A percentile compares a stretch with the other conserved stretches of the same genome.
These are phyloP conservation scores for Cardamine resedifolia DNA, from an alignment of 345 rosid species.

Conservation along the genomic window DNA sequence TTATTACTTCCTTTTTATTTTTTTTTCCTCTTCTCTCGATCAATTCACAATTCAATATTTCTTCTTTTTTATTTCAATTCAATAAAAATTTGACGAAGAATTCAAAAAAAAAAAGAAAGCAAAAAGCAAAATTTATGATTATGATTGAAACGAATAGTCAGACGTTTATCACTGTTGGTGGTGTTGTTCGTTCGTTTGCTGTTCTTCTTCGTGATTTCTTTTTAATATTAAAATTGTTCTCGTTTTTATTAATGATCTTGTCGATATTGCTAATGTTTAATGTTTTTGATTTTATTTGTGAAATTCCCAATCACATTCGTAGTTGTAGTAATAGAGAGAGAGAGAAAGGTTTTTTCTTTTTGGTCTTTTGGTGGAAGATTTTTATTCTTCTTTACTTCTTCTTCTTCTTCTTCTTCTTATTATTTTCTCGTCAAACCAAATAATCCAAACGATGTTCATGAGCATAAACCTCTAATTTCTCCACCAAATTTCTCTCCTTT, in stretches of 20 bases:
- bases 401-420: conserved; percentile 16
- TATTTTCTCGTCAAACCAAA: conserved; percentile 40
- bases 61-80: background rate
- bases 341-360: conserved; percentile 40
- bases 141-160: conserved; percentile 34
- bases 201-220: conserved; percentile 37
- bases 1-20: background rate
- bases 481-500: background rate
- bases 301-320: conserved; percentile 57
- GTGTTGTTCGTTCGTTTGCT: conserved; percentile 39
- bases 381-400: conserved; percentile 38
- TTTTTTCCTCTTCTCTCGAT: background rate
- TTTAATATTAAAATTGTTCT: conserved; percentile 21
- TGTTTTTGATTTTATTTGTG: conserved; percentile 34
- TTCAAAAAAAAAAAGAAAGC: background rate
- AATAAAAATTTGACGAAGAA: background rate
- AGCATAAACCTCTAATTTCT: background rate
- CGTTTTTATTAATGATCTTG: conserved; percentile 39
- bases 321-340: conserved; percentile 23
- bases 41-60: conserved; percentile 2
- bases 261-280: conserved; percentile 35
- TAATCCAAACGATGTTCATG: conserved; percentile 31
- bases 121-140: conserved; percentile 8
- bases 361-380: conserved; percentile 34
- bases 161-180: conserved; percentile 37